These are phyloP conservation scores for Phytophthora fragariae DNA, from an alignment of 352 stramenopile genomes.

Conservation along the genomic window DNA sequence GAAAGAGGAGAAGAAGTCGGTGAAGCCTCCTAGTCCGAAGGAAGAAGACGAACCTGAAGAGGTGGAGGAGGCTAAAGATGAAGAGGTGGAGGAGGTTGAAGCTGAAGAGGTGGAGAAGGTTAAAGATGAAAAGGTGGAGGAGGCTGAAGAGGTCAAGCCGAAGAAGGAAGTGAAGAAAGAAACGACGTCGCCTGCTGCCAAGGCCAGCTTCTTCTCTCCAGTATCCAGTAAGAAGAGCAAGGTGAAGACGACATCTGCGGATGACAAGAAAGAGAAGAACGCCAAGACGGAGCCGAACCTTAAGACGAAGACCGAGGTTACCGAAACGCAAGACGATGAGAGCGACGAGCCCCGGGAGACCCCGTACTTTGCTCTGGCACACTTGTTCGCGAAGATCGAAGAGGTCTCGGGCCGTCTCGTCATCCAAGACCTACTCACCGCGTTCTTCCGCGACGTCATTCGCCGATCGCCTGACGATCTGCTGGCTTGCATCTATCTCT, in stretches of 20 bases:
- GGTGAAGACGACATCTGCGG: conserved; percentile 8
- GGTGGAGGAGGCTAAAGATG: conserved; percentile 23
- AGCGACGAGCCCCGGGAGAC: conserved; percentile 36
- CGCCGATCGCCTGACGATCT: conserved; percentile 82
- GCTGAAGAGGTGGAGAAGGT: conserved; percentile 8
- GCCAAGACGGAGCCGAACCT: conserved; percentile 12
- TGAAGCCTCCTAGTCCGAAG: not conserved
- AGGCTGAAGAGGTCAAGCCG: conserved; percentile 10
- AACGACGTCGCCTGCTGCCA: conserved; percentile 9
- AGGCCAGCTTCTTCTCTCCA: conserved; percentile 48
- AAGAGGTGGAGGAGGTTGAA: conserved; percentile 1
- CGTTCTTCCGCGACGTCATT: conserved; percentile 88
- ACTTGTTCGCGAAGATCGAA: conserved; percentile 85
- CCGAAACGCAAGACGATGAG: conserved; percentile 12
- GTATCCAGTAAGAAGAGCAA: conserved; percentile 35
- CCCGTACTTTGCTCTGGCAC: conserved; percentile 67
- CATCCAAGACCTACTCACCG: conserved; percentile 88
- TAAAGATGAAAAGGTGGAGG: not conserved
- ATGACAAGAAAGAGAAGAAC: conserved; percentile 25
- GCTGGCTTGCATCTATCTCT: conserved; percentile 92
- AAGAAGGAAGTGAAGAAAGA: conserved; percentile 7
- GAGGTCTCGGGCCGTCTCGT: conserved; percentile 71
- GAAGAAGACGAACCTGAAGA: conserved; percentile 14
- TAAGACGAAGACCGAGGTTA: conserved; percentile 9
- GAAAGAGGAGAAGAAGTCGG: conserved; percentile 13